Percentiles rank a stretch among this genome's conserved stretches.
Conservation (phyloP, 371 early-diverging fungal species). For the Mortierella sp. region DNA sequence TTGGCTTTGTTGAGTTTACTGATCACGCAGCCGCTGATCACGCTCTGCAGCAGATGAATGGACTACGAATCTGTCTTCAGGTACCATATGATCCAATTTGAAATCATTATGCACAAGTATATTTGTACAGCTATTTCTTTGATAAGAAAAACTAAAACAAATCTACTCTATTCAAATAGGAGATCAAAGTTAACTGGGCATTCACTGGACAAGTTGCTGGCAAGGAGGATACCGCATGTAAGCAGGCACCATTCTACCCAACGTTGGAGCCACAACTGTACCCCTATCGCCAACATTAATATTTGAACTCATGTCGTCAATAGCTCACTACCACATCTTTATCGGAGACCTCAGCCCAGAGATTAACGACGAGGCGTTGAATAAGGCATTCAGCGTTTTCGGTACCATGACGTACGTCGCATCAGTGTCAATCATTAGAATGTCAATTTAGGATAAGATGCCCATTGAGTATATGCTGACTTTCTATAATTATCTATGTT, state of each 20-base stretch:
- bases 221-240: conserved; percentile 75
- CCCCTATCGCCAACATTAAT: neutral
- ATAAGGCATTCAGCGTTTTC: conserved; percentile 80
- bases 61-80: conserved; percentile 73
- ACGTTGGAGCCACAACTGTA: neutral
- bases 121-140: neutral
- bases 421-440: neutral
- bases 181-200: conserved; percentile 91
- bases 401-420: conserved; percentile 80
- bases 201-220: conserved; percentile 65
- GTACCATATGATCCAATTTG: conserved; percentile 46
- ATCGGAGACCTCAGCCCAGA: conserved; percentile 88
- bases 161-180: conserved; percentile 58
- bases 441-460: neutral
- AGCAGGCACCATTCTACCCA: conserved; percentile 10
- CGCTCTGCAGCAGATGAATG: conserved; percentile 84
- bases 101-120: neutral
- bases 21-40: conserved; percentile 80
- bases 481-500: conserved; percentile 5
- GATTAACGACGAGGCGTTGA: conserved; percentile 78
- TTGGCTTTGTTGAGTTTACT: conserved; percentile 92
- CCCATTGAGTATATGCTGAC: neutral
- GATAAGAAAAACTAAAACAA: neutral
- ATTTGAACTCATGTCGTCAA: neutral
- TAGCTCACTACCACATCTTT: conserved; percentile 85